Conservation (phyloP, 2,329 filamentous ascomycete genomes). For the Stemphylium lycopersici region DNA sequence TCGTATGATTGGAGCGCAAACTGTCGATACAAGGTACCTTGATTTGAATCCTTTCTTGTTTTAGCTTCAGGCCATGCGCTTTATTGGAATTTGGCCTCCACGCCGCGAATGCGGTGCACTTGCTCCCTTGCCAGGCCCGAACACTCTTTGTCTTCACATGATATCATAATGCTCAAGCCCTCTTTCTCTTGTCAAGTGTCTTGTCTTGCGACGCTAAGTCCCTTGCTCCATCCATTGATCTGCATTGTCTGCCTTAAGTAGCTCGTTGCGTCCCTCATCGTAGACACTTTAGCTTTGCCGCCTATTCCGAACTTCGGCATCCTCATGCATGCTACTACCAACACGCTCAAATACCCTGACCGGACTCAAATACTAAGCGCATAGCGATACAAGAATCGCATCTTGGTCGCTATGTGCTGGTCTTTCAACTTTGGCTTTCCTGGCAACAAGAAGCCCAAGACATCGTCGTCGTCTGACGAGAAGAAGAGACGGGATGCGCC, state of each 20-base stretch:
- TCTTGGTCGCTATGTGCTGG: slow-evolving; percentile 47
- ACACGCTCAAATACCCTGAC: slow-evolving; percentile 12
- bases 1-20: slow-evolving; percentile 40
- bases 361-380: slow-evolving; percentile 28
- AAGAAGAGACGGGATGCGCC: slow-evolving; percentile 40
- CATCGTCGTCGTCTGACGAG: slow-evolving; percentile 31
- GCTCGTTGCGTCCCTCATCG: slow-evolving; percentile 33
- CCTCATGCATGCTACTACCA: slow-evolving; percentile 30
- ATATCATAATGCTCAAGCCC: slow-evolving; percentile 37
- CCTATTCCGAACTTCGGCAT: slow-evolving; percentile 37
- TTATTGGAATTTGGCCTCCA: slow-evolving; percentile 40
- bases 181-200: slow-evolving; percentile 23
- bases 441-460: slow-evolving; percentile 39
- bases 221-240: slow-evolving; percentile 28
- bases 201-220: slow-evolving; percentile 34
- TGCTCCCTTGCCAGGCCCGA: slow-evolving; percentile 29
- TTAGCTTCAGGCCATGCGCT: slow-evolving; percentile 46
- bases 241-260: slow-evolving; percentile 37
- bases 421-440: slow-evolving; percentile 43
- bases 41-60: slow-evolving; percentile 44
- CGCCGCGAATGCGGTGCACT: slow-evolving; percentile 35
- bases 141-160: slow-evolving; percentile 37
- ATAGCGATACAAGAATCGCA: slow-evolving; percentile 33
- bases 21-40: slow-evolving; percentile 43
- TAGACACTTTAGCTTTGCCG: slow-evolving; percentile 25